Conservation (phyloP, 164 flowering plant species). For the Taxillus chinensis region DNA sequence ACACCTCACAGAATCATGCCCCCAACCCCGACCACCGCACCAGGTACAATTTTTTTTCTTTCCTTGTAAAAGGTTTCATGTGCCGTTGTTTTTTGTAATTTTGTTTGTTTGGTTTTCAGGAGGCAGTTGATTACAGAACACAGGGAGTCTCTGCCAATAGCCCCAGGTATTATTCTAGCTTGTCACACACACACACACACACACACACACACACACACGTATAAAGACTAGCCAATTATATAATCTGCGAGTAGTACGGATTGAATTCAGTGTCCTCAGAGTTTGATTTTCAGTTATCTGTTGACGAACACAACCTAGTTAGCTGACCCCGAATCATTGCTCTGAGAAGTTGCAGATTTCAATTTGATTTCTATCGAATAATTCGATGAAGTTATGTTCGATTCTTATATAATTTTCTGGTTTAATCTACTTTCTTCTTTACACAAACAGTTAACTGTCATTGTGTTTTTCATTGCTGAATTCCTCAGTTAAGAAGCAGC, state of each 20-base stretch:
- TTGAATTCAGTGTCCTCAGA: no score
- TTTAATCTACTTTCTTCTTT: background rate
- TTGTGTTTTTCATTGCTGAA: constrained; percentile 3
- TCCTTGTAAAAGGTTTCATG: no score
- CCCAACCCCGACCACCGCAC: no score
- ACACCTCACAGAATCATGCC: no score
- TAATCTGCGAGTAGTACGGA: background rate
- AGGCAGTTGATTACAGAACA: constrained; percentile 45
- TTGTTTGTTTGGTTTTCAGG: constrained; percentile 24
- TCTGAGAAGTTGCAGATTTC: background rate
- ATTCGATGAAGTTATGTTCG: background rate
- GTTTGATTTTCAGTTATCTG: no score
- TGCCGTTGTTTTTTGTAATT: no score
- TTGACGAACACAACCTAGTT: no score
- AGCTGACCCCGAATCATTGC: no score
- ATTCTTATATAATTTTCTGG: background rate
- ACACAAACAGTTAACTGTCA: background rate
- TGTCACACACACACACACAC: no score
- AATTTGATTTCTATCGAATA: background rate
- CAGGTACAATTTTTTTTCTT: no score
- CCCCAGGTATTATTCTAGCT: constrained; percentile 40
- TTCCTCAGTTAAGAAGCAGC: constrained; percentile 48
- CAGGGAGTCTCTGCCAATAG: constrained; percentile 72
- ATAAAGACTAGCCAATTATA: background rate
- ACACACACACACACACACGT: background rate